Conservation (phyloP, 768 basidiomycete species). For the Suillus subaureus region DNA sequence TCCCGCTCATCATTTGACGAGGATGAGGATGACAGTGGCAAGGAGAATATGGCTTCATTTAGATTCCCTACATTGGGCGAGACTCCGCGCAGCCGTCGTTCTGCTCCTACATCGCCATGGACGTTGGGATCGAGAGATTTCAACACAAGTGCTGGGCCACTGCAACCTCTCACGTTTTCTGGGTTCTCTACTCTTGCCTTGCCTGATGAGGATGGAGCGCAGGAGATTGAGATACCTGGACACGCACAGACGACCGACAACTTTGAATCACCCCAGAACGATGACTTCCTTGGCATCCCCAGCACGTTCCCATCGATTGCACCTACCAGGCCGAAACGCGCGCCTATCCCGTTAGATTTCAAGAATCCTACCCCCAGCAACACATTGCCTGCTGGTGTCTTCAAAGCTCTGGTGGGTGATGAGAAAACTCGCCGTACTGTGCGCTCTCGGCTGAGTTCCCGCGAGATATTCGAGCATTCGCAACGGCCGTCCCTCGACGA, state of each 20-base stretch:
- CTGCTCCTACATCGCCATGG: slow-evolving; percentile 43
- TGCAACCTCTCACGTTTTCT: slow-evolving; percentile 62
- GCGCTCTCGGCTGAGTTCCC: slow-evolving; percentile 76
- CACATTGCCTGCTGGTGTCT: slow-evolving; percentile 83
- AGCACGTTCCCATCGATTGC: slow-evolving; percentile 17
- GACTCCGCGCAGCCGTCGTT: slow-evolving; percentile 53
- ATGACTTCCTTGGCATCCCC: slow-evolving; percentile 12
- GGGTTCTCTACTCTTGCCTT: slow-evolving; percentile 52
- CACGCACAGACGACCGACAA: slow-evolving; percentile 13
- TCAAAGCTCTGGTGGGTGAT: slow-evolving; percentile 75
- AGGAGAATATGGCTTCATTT: slow-evolving; percentile 72
- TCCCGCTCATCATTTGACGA: slow-evolving; percentile 38
- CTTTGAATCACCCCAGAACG: slow-evolving; percentile 17
- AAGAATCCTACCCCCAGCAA: slow-evolving; percentile 63
- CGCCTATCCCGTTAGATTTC: slow-evolving; percentile 83
- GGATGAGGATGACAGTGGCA: slow-evolving; percentile 49
- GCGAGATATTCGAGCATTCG: slow-evolving; percentile 71
- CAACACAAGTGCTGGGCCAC: slow-evolving; percentile 22
- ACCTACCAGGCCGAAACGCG: slow-evolving; percentile 52
- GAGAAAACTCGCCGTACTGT: slow-evolving; percentile 70
- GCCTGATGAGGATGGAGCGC: slow-evolving; percentile 19
- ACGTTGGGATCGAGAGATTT: slow-evolving; percentile 29
- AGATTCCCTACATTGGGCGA: slow-evolving; percentile 65
- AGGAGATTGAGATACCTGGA: slow-evolving; percentile 13
- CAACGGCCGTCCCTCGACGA: slow-evolving; percentile 80